These are phyloP conservation scores for Globisporangium cederbergense DNA, from an alignment of 352 stramenopile genomes.

Conservation along the genomic window DNA sequence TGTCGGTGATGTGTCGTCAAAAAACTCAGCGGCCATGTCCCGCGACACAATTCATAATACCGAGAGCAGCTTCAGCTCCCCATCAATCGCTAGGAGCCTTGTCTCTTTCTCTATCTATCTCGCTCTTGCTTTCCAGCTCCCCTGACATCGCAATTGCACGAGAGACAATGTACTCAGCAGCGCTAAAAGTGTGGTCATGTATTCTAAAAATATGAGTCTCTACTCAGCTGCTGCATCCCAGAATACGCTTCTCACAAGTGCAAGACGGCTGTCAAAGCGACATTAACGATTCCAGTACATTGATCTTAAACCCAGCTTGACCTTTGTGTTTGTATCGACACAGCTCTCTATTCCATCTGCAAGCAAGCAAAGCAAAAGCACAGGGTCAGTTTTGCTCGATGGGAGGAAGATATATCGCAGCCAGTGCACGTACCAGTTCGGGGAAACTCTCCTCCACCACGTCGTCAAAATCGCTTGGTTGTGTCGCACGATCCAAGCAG, in stretches of 20 bases:
- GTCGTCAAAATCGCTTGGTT: constrained; percentile 29
- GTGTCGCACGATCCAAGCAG: constrained; percentile 13
- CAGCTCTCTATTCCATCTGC: constrained; percentile 4
- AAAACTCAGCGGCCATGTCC: neutral
- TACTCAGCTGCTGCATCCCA: constrained; percentile 3
- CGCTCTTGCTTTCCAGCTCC: neutral
- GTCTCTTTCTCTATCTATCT: neutral
- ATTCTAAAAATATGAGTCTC: constrained; percentile 14
- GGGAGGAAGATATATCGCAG: neutral
- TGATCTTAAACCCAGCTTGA: neutral
- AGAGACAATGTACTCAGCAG: constrained; percentile 1
- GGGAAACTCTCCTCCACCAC: constrained; percentile 38
- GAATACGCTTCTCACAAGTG: neutral
- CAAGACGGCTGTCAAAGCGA: neutral
- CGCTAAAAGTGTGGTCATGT: constrained; percentile 8
- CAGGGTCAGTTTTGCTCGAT: neutral
- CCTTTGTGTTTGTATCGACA: neutral
- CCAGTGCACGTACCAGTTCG: constrained; percentile 26
- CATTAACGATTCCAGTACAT: neutral
- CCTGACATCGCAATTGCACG: neutral
- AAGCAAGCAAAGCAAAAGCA: neutral
- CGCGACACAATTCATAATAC: constrained; percentile 8
- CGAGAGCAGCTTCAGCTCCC: neutral
- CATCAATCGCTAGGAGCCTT: neutral
- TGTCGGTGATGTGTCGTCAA: neutral